Conservation (phyloP, 2,329 filamentous ascomycete species). For the Microcyclospora pomicola region DNA sequence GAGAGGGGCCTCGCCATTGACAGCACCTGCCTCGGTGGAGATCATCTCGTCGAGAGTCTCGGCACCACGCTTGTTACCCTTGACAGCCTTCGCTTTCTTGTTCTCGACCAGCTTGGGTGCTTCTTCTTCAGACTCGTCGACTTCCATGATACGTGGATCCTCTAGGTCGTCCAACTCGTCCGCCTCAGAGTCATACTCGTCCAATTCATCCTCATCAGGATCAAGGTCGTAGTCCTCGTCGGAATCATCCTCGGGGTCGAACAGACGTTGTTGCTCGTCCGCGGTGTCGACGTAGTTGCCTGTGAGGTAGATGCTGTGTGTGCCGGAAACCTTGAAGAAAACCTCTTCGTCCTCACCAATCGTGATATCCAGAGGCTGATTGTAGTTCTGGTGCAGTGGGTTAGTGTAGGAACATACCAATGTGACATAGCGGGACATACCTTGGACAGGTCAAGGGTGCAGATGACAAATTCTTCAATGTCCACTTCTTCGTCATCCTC, state of each 20-base stretch:
- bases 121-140: constrained; percentile 64
- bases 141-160: constrained; percentile 69
- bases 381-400: constrained; percentile 56
- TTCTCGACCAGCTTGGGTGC: constrained; percentile 40
- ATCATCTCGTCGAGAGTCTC: constrained; percentile 67
- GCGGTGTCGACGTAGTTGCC: constrained; percentile 83
- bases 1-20: constrained; percentile 55
- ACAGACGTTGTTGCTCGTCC: constrained; percentile 45
- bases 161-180: constrained; percentile 37
- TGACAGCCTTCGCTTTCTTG: constrained; percentile 57
- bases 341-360: constrained; percentile 78
- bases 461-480: constrained; percentile 82
- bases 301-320: constrained; percentile 80
- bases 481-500: constrained; percentile 44
- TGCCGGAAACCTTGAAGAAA: constrained; percentile 83
- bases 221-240: constrained; percentile 59
- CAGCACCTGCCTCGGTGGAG: constrained; percentile 49
- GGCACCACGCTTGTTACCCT: constrained; percentile 72
- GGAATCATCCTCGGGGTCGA: constrained; percentile 46
- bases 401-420: not conserved
- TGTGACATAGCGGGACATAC: constrained; percentile 39
- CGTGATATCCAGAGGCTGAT: constrained; percentile 88
- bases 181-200: constrained; percentile 26
- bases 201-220: constrained; percentile 39
- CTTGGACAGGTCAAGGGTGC: constrained; percentile 85